Evolutionary conservation across 2,329 filamentous ascomycete genomes (phyloP), one percentile per base, ranked within the genome.

Genomic region (Xylaria sp.): DNA sequence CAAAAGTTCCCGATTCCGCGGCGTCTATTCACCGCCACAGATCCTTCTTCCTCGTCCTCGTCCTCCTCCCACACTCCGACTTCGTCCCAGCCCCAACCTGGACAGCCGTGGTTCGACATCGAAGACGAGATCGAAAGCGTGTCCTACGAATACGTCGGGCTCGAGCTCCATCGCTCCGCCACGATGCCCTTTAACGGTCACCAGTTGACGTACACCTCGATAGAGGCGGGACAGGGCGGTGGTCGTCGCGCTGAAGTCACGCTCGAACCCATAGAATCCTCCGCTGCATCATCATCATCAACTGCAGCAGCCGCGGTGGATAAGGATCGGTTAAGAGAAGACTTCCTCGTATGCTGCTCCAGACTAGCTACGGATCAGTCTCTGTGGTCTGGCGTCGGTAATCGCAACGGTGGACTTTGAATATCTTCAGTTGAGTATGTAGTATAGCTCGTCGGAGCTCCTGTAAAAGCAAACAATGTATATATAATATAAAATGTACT

Each of bases 171-270:
- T 55, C 84, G 85, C 66, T 77, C 80, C 28, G 77, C 84, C 56
- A 79, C 83, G 10, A 77, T 83, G 48, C 75, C 80, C 1, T 85
- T 83, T 76, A 70, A 79, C 7, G 82, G 80, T 52, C 83, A 85
- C 77, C 83, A 76, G 12, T 78, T 89, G 9, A 81, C 80, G 8
- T 88, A 88, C 80, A 85, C 82, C 23, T 84, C 81, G 73, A 81
- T 88, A 69, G 84, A 88, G 69, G 85, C 82, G 5, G 86, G 86
- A 0, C 81, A 82, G 60, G 83, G 85, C 67, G 84, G 83, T 59
- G 86, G 86, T 6, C 83, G 83, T 13, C 81, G 85, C n/a, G 82
- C 84, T 23, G 84, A 87, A 73, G 76, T 89, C 28, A 82, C 80
- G 1, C 80, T 89, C 8, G 79, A 83, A 51, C 80, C 82, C 7